Conservation (phyloP, 257 asterid species). For the Solanum lignicaule region DNA sequence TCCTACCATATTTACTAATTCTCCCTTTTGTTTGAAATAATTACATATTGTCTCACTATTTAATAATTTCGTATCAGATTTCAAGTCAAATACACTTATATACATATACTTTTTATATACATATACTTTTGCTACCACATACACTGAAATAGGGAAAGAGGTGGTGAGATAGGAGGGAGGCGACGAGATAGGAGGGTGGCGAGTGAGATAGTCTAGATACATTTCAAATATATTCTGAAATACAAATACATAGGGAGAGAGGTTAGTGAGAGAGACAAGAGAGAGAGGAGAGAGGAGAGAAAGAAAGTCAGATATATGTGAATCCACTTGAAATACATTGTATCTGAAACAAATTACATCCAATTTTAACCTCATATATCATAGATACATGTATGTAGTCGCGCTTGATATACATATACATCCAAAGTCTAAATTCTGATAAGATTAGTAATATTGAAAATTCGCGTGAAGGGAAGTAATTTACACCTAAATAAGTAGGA, state of each 20-base stretch:
- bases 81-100: neutral
- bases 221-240: too few relatives aligned
- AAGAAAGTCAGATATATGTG: accelerated
- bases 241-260: neutral
- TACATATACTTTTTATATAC: too few relatives aligned
- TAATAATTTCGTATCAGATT: too few relatives aligned
- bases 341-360: too few relatives aligned
- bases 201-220: neutral
- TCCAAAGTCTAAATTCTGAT: neutral
- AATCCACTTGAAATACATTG: neutral
- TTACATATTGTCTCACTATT: neutral
- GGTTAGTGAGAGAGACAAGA: neutral
- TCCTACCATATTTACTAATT: neutral
- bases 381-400: neutral
- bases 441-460: too few relatives aligned
- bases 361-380: too few relatives aligned
- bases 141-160: too few relatives aligned
- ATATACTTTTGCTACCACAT: too few relatives aligned
- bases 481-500: neutral
- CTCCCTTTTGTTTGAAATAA: neutral
- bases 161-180: neutral
- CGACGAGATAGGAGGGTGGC: too few relatives aligned
- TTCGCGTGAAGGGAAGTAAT: neutral
- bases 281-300: too few relatives aligned
- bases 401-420: too few relatives aligned